Percentiles rank a stretch among this genome's conserved stretches.
Evolutionary conservation across 306 rosid genomes (phyloP).

Genomic region (Cicer judaicum): DNA sequence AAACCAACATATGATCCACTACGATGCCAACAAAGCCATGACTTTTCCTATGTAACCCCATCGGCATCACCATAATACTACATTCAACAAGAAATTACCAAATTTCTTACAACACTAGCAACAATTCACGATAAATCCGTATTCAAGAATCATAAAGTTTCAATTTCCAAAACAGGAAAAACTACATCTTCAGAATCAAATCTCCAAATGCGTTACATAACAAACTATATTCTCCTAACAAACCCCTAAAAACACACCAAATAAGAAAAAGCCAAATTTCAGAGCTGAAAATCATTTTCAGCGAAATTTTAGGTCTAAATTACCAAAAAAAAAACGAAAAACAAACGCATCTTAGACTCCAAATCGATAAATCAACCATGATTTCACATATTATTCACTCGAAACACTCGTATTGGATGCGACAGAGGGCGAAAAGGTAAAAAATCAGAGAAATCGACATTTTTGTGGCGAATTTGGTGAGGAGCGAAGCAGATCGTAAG

Average conservation of each 20-base stretch:
- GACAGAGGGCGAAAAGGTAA: not conserved
- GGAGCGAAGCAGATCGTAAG: conserved; percentile 36
- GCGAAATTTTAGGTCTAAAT: not conserved
- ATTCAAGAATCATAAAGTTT: not conserved
- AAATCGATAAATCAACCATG: conserved; percentile 29
- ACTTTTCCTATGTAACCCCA: conserved; percentile 4
- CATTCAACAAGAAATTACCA: not conserved
- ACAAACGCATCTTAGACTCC: conserved; percentile 26
- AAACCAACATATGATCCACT: conserved; percentile 34
- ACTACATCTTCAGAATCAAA: not conserved
- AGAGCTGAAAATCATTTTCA: conserved; percentile 4
- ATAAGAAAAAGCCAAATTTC: conserved; percentile 16
- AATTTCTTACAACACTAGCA: conserved; percentile 18
- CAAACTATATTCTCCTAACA: conserved; percentile 5
- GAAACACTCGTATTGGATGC: not conserved
- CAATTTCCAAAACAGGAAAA: conserved; percentile 24
- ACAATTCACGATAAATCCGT: conserved; percentile 20
- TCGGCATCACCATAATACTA: conserved; percentile 15
- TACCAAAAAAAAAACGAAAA: not conserved
- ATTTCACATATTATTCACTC: not conserved
- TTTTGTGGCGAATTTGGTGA: not conserved
- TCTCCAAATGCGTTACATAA: conserved; percentile 4
- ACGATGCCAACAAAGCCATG: conserved; percentile 17
- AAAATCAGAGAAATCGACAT: not conserved
- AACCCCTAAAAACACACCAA: conserved; percentile 7